Evolutionary conservation across 2,329 filamentous ascomycete species (phyloP), one percentile per base, ranked within the genome.

Genomic region (Dendrostoma leiphaemia): DNA sequence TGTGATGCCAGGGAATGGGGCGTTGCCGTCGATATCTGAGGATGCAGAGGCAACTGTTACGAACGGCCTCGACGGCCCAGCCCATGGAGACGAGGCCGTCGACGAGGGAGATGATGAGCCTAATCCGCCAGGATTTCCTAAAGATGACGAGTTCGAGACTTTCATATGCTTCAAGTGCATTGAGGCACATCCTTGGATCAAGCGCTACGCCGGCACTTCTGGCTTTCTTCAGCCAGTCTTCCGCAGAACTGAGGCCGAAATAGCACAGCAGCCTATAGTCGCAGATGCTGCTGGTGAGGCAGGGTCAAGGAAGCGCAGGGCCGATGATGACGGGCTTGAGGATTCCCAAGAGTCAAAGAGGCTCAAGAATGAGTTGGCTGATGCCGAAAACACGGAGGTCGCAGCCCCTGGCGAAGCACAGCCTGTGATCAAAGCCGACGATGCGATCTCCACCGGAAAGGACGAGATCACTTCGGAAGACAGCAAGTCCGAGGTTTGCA

Each of bases 111-210:
- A 83, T 5, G 83, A 85, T 4, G 75, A 82, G 0, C 89, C 90
- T 1, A 76, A 90, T 52, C 93, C 93, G 0, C 84, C 88, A 0
- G 91, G 91, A 1, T 99, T 99, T 62, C 94, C 94, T 0, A 78
- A 81, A 0, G 93, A 97, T 63, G 91, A 96, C 26, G 85, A 88
- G 28, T 99, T 99, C 61, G 91, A 95, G 50, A 84, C 87, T 26
- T 88, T 97, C 64, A 81, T 99, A 34, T 99, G 94, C 75, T 96
- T 94, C 76, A 95, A 96, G 67, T 99, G 94, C 63, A 81, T 96
- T 13, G 85, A 92, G 37, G 84, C 91, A 1, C 84, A 91, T 62
- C 90, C 91, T 0, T 99, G 94, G 94, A 87, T 97, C 69, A 95
- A 93, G 73, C 78, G 79, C 59, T 97, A 97, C 67, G 91, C 90